Base-by-base conservation (phyloP, 305 asterid genomes). In the Fraxinus angustifolia region DNA sequence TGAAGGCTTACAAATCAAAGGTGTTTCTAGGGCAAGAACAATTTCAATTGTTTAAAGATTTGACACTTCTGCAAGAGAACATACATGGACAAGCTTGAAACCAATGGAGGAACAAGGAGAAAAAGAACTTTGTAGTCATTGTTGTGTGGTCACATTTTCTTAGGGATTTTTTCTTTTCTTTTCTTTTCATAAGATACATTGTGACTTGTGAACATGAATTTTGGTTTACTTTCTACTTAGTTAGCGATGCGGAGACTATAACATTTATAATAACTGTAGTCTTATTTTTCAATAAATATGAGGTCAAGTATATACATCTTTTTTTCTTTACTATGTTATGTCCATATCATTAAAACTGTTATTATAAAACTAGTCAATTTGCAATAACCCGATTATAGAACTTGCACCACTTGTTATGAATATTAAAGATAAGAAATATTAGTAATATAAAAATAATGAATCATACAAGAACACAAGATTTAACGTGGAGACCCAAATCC, bases 61-160 rank as follows among this genome's bases (percentile, higher is more conserved):
- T n/a, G 90, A 90, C 78, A 85, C 87, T 2, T 45, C 72, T n/a
- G 82, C 84, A 50, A 68, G 10, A 0, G 48, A 78, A 23, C 73
- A 84, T 72, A 84, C 68, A 7, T 85, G 90, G 90, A 84, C 56
- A 12, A 85, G 80, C 70, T 85, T 87, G 23, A 87, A 83, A 12
- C 85, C 87, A 4, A 73, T 75, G 19, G n/a, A 73, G 2, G 80
- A 79, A 28, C 82, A 84, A 7, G 84, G 87, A 2, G 83, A 77
- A 31, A 62, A 76, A 45, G 88, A 85, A 40, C 84, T 87, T 21
- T 79, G 90, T 48, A 82, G 88, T 62, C 93, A 88, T 62, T 90
- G 88, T 75, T 88, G 86, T 76, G 85, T 78, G 16, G 88, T 85
- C 26, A 48, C 83, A 40, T 58, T 77, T 65, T 81, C 70, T 26